phyloP scores from a whole-genome alignment of 164 flowering plant species.

The Litsea cubeba region DNA sequence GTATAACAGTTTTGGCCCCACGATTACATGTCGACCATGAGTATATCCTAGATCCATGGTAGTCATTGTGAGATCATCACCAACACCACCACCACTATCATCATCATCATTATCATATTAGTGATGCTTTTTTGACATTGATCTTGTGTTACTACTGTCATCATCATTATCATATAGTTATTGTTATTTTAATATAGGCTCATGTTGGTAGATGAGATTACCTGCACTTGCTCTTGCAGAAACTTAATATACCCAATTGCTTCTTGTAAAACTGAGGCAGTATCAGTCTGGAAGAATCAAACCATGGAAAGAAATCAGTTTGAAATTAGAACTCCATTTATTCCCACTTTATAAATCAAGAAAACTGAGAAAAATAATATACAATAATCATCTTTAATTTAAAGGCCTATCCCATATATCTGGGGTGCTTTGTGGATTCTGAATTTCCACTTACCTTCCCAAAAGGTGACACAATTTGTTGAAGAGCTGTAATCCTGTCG shows the following conservation, averaged over 20 bases:
- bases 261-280: conserved; percentile 66
- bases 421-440: no score
- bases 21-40: no score
- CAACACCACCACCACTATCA: not conserved
- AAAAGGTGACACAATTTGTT: conserved; percentile 78
- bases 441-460: conserved; percentile 49
- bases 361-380: not conserved
- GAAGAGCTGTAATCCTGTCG: conserved; percentile 66
- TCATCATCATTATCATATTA: not conserved
- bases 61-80: not conserved
- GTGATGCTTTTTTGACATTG: not conserved
- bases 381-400: no score
- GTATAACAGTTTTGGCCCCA: no score
- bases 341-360: not conserved
- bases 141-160: not conserved
- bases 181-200: not conserved
- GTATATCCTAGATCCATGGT: no score
- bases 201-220: conserved; percentile 8
- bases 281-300: conserved; percentile 51
- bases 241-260: conserved; percentile 57
- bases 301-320: not conserved
- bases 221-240: conserved; percentile 72
- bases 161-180: not conserved
- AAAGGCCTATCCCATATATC: no score
- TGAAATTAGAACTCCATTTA: not conserved